These are phyloP conservation scores for Blepharisma stoltei DNA, from an alignment of 73 alveolate species.

Conservation along the genomic window DNA sequence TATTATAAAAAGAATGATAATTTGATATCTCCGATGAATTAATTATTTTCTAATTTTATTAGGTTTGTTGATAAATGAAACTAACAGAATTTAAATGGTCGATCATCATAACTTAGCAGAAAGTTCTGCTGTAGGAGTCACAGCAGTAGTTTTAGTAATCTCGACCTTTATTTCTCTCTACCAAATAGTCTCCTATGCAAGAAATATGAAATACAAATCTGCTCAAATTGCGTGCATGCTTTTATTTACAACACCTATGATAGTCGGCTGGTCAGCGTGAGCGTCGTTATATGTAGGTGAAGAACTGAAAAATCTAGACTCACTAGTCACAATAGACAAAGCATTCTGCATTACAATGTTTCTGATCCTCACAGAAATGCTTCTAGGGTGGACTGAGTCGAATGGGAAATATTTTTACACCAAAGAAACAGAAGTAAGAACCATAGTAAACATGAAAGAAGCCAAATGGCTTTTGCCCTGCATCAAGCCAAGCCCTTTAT, in stretches of 20 bases:
- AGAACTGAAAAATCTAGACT: background rate
- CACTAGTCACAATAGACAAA: background rate
- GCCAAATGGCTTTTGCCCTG: background rate
- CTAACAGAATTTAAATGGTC: too few relatives aligned
- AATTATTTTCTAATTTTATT: too few relatives aligned
- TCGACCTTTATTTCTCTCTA: background rate
- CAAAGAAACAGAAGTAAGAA: background rate
- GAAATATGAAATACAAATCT: background rate
- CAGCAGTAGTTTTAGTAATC: conserved; percentile 18
- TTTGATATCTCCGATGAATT: too few relatives aligned
- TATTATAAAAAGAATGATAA: too few relatives aligned
- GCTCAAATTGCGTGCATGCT: background rate
- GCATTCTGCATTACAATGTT: background rate
- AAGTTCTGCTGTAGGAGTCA: background rate
- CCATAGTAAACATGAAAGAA: background rate
- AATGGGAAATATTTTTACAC: background rate
- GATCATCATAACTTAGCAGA: too few relatives aligned
- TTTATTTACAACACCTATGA: background rate
- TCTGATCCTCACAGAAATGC: background rate
- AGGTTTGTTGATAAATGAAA: too few relatives aligned
- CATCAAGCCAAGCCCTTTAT: background rate
- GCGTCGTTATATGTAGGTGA: background rate
- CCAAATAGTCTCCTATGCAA: background rate
- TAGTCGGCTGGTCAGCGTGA: conserved; percentile 20
- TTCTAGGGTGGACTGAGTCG: conserved; percentile 15